Conservation (phyloP, 1,139 yeast genomes). For the Diutina mesorugosa region DNA sequence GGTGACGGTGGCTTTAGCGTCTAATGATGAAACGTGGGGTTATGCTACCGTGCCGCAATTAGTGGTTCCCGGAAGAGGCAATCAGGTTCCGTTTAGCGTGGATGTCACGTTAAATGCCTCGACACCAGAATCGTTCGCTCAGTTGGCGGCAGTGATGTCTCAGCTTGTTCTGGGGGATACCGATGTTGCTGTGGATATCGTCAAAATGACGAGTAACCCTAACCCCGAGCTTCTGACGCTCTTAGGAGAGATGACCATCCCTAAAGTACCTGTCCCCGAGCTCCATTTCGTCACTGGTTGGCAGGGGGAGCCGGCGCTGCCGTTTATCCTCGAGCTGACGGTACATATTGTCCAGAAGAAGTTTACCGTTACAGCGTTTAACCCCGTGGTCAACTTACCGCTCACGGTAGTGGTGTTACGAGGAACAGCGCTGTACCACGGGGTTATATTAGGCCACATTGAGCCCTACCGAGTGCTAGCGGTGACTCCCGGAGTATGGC, state of each 20-base stretch:
- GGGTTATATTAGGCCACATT: slow-evolving; percentile 31
- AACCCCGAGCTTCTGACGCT: background rate
- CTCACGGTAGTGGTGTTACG: slow-evolving; percentile 24
- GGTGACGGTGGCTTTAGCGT: background rate
- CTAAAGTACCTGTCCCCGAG: background rate
- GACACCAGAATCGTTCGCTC: background rate
- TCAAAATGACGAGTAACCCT: background rate
- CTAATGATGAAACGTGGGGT: background rate
- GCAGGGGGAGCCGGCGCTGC: slow-evolving; percentile 3
- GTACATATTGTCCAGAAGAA: slow-evolving; percentile 41
- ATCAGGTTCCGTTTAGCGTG: background rate
- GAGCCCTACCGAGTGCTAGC: slow-evolving; percentile 19
- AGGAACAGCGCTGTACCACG: slow-evolving; percentile 36
- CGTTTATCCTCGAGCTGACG: slow-evolving; percentile 29
- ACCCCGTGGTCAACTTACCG: slow-evolving; percentile 35
- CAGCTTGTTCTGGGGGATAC: background rate
- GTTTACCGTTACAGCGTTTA: slow-evolving; percentile 35
- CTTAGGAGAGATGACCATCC: background rate
- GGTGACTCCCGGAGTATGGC: slow-evolving; percentile 37
- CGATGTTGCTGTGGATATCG: background rate
- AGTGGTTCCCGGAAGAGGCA: background rate
- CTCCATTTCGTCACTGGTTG: background rate
- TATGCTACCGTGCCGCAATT: background rate
- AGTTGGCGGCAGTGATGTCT: background rate
- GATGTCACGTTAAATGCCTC: background rate